Evolutionary conservation across 352 stramenopile species (phyloP), one percentile per base, ranked within the genome.

Genomic region (Hyaloperonospora arabidopsidis): DNA sequence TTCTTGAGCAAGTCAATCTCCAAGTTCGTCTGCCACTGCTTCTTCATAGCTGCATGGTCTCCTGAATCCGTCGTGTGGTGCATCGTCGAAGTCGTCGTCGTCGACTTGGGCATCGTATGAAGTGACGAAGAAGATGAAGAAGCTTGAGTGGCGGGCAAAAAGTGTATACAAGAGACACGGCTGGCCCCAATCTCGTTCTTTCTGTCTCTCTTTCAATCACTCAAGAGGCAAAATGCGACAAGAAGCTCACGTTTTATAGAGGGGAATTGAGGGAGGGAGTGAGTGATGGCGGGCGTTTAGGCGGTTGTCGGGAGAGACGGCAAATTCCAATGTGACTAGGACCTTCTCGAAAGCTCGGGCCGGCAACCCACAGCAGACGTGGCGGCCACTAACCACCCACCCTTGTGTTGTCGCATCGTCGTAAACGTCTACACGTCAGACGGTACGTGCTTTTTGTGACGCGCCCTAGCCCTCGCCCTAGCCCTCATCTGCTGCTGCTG

Each of bases 1-100:
- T 59, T 78, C 67, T 81, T 81, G 58, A 81, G 69, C 59, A 81
- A 52, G 59, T 81, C 72, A 58, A 81, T 81, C 64, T 81, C 72
- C 10, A 81, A 61, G 67, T 81, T 81, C 18, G 66, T 81, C 69
- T 81, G 72, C 72, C 72, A 81, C 52, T 78, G 66, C 55, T 81
- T 79, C 64, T 78, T 77, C 68, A 77, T 77, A 34, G 68, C 68
- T 32, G 62, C 68, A 50, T 77, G 68, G 53, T 74, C 65, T 50
- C 72, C 68, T 45, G 72, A 52, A 36, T n/a, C 53, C 15, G 38
- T 56, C 49, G 36, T 56, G 43, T 52, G 66, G 35, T 32, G 25
- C 25, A 32, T 32, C 25, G 25, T 8, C 36, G 54, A 59, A 46
- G 53, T 58, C 0, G 59, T 39, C 44, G 53, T 58, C 0, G 59